phyloP scores from a whole-genome alignment of 192 early-diverging fungal genomes.

The Entomortierella beljakovae region DNA sequence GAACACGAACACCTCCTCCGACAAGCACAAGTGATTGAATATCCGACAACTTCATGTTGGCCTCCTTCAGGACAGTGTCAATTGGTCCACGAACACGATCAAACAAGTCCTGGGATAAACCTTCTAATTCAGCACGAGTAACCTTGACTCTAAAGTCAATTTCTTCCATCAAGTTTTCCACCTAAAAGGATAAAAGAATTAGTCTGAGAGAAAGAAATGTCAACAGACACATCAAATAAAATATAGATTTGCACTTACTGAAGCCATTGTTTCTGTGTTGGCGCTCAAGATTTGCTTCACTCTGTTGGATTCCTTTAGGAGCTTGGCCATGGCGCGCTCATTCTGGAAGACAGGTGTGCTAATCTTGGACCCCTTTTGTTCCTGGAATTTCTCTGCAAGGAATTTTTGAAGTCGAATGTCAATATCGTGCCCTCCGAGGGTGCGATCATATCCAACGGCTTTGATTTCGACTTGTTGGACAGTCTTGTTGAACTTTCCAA shows the following conservation, averaged over 20 bases:
- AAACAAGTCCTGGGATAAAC: constrained; percentile 70
- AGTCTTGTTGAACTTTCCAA: constrained; percentile 65
- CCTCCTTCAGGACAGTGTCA: constrained; percentile 73
- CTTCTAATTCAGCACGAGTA: constrained; percentile 86
- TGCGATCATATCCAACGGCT: constrained; percentile 83
- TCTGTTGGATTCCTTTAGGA: constrained; percentile 94
- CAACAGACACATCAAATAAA: constrained; percentile 5
- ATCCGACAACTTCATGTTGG: constrained; percentile 72
- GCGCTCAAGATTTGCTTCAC: constrained; percentile 97
- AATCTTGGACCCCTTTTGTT: constrained; percentile 59
- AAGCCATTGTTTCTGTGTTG: constrained; percentile 88
- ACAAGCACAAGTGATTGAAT: constrained; percentile 93
- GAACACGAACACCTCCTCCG: constrained; percentile 92
- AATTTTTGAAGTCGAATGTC: constrained; percentile 87
- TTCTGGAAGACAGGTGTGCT: constrained; percentile 67
- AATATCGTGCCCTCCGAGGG: constrained; percentile 89
- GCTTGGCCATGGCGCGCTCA: constrained; percentile 86
- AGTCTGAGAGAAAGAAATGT: neutral
- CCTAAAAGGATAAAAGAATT: constrained; percentile 36
- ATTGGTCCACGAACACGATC: constrained; percentile 80
- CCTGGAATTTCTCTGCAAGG: constrained; percentile 82
- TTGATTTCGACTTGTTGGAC: constrained; percentile 81
- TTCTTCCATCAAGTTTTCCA: constrained; percentile 91
- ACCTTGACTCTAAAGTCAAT: constrained; percentile 84
- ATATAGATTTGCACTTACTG: constrained; percentile 58